These are phyloP conservation scores for Nitzschia palea DNA, from an alignment of 108 stramenopile species.

Conservation along the genomic window DNA sequence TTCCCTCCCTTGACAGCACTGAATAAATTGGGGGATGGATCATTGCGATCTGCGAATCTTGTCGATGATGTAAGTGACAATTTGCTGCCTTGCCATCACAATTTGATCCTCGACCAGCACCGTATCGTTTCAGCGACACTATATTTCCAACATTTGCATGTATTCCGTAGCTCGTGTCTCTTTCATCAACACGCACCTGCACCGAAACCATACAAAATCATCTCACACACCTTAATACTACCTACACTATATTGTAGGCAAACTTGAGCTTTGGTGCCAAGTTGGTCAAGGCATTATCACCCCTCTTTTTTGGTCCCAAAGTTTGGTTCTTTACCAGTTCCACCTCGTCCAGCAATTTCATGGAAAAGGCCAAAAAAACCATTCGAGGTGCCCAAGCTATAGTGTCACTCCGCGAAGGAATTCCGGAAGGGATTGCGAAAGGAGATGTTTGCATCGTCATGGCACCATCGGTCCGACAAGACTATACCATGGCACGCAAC, in stretches of 20 bases:
- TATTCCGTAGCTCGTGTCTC: no score
- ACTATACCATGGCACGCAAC: slow-evolving; percentile 54
- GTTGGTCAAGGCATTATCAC: slow-evolving; percentile 38
- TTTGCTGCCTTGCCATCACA: no score
- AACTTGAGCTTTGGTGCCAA: slow-evolving; percentile 57
- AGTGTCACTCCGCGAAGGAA: slow-evolving; percentile 8
- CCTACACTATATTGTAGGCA: no score
- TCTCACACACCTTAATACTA: no score
- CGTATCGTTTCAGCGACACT: no score
- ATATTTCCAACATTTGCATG: no score
- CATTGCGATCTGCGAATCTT: slow-evolving; percentile 58
- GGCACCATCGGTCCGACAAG: slow-evolving; percentile 49
- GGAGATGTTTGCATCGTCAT: slow-evolving; percentile 53
- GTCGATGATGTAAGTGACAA: slow-evolving; percentile 48
- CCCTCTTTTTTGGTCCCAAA: slow-evolving; percentile 49
- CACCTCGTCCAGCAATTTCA: slow-evolving; percentile 42
- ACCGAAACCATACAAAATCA: no score
- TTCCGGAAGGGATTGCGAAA: slow-evolving; percentile 16
- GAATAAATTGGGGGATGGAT: slow-evolving; percentile 79
- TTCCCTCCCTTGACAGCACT: slow-evolving; percentile 59
- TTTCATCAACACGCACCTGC: no score
- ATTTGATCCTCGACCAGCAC: no score
- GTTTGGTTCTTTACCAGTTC: slow-evolving; percentile 48
- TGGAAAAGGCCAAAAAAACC: slow-evolving; percentile 42
- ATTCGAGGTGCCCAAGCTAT: slow-evolving; percentile 15